Evolutionary conservation across 2,329 filamentous ascomycete species (phyloP).

Genomic region (Ascochyta pisi): DNA sequence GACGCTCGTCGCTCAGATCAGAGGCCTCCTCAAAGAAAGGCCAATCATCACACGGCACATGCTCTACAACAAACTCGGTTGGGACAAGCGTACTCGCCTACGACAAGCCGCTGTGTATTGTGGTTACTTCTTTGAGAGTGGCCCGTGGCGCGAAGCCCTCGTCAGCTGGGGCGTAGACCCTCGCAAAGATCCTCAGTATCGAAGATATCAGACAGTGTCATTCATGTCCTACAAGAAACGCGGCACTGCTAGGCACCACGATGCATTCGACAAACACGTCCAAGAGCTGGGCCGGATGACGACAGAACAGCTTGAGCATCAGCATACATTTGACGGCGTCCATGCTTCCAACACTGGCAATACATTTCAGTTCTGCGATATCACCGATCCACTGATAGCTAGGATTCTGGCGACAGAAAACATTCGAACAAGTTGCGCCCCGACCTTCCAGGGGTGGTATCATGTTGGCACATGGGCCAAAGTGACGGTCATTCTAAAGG

Average conservation of each 20-base stretch:
- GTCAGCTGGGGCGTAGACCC: conserved; percentile 88
- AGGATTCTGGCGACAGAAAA: conserved; percentile 69
- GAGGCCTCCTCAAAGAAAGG: conserved; percentile 71
- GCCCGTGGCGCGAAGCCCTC: conserved; percentile 89
- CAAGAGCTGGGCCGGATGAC: conserved; percentile 32
- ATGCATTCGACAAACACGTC: conserved; percentile 36
- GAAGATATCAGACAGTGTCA: conserved; percentile 81
- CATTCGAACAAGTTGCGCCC: conserved; percentile 53
- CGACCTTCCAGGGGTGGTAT: conserved; percentile 77
- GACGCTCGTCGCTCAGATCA: conserved; percentile 69
- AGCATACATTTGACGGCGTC: conserved; percentile 83
- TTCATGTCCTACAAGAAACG: conserved; percentile 44
- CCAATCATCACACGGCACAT: conserved; percentile 88
- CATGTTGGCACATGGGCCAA: conserved; percentile 82
- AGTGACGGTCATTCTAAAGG: conserved; percentile 84
- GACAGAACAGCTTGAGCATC: conserved; percentile 31
- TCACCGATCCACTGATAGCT: conserved; percentile 78
- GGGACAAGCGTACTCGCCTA: conserved; percentile 62
- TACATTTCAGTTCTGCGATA: conserved; percentile 93
- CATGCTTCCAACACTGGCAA: conserved; percentile 80
- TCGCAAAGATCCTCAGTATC: conserved; percentile 74
- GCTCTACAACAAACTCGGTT: conserved; percentile 73
- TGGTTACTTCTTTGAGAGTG: conserved; percentile 90
- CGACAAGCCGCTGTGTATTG: conserved; percentile 82
- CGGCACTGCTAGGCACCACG: conserved; percentile 34